Percentiles rank a stretch among this genome's conserved stretches.
These are phyloP conservation scores for Diutina pseudorugosa DNA, from an alignment of 1,139 yeast genomes.

Conservation along the genomic window DNA sequence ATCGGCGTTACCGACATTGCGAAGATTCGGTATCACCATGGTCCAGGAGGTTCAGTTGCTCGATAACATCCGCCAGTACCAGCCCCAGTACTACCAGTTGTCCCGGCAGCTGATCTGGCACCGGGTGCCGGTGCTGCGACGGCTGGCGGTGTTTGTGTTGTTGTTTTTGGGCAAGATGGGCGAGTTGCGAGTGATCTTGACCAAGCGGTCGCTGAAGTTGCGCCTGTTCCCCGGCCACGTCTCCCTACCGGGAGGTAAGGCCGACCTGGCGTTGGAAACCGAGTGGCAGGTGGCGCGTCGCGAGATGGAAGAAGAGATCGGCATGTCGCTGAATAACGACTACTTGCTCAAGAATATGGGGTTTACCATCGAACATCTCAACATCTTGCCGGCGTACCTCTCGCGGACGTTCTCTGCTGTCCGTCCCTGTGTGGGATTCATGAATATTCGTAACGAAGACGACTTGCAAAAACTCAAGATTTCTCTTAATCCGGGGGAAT, in stretches of 20 bases:
- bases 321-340: constrained; percentile 43
- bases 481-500: constrained; percentile 58
- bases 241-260: constrained; percentile 83
- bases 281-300: constrained; percentile 68
- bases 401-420: constrained; percentile 76
- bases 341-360: constrained; percentile 33
- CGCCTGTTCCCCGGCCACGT: constrained; percentile 78
- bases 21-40: constrained; percentile 4
- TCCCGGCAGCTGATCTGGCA: constrained; percentile 41
- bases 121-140: constrained; percentile 41
- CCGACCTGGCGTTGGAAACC: constrained; percentile 52
- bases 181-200: constrained; percentile 63
- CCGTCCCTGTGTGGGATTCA: constrained; percentile 66
- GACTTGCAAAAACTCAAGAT: constrained; percentile 22
- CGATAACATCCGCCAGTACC: constrained; percentile 13
- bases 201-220: constrained; percentile 60
- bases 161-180: constrained; percentile 62
- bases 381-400: constrained; percentile 59
- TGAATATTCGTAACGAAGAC: constrained; percentile 17
- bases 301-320: constrained; percentile 82
- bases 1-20: not conserved
- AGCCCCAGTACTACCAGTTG: constrained; percentile 17
- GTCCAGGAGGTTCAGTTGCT: constrained; percentile 4
- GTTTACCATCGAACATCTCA: constrained; percentile 43
- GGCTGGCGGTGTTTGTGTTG: constrained; percentile 67